Percentiles rank a stretch among this genome's conserved stretches.
phyloP scores from a whole-genome alignment of 352 stramenopile species.

The Globisporangium okanoganense region DNA sequence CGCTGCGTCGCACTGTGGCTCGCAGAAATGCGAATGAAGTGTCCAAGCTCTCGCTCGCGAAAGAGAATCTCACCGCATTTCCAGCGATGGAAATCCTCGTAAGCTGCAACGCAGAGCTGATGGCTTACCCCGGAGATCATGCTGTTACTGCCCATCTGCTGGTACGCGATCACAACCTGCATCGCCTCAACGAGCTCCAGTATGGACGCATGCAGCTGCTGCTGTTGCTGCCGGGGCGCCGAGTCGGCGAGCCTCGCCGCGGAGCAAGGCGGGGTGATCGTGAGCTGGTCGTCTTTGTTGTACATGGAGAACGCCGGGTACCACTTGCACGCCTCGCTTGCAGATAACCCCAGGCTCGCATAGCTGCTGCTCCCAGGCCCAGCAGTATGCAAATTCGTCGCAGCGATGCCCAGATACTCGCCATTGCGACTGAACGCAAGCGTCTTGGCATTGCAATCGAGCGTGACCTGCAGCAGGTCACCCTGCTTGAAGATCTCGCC shows the following conservation, averaged over 20 bases:
- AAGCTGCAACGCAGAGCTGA: constrained; percentile 25
- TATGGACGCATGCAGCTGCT: constrained; percentile 37
- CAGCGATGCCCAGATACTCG: constrained; percentile 79
- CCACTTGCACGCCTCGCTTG: constrained; percentile 43
- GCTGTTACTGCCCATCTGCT: not conserved
- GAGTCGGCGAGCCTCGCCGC: constrained; percentile 6
- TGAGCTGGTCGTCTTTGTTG: constrained; percentile 89
- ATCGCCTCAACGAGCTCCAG: constrained; percentile 30
- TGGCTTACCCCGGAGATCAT: not conserved
- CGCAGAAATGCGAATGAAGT: constrained; percentile 32
- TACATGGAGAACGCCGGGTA: constrained; percentile 91
- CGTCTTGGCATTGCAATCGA: constrained; percentile 81
- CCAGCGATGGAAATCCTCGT: constrained; percentile 28
- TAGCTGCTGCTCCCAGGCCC: constrained; percentile 2
- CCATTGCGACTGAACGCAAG: constrained; percentile 87
- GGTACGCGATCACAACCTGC: constrained; percentile 25
- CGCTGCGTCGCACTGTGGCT: constrained; percentile 19
- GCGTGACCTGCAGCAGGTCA: constrained; percentile 77
- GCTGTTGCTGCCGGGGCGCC: constrained; percentile 8
- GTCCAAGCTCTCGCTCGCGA: constrained; percentile 29
- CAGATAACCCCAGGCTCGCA: not conserved
- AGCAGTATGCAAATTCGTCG: constrained; percentile 53
- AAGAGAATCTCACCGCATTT: constrained; percentile 21
- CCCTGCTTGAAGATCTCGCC: constrained; percentile 91
- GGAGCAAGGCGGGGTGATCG: constrained; percentile 43